A percentile compares a stretch with the other conserved stretches of the same genome.
These are phyloP conservation scores for Tephrocybe sp. DNA, from an alignment of 768 basidiomycete species.

Conservation along the genomic window DNA sequence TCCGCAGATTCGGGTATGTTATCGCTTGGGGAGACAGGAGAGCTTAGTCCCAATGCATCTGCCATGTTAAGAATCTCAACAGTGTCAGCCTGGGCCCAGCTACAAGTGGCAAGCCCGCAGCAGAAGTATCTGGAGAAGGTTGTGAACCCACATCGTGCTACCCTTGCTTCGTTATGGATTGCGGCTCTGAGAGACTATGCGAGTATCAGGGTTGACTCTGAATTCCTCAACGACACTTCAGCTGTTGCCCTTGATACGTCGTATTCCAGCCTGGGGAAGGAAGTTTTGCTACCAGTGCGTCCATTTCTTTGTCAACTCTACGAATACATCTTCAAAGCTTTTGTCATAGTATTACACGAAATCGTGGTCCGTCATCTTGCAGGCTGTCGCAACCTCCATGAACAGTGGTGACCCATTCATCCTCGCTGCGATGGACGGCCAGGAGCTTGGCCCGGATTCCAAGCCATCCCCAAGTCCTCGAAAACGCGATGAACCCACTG, in stretches of 20 bases:
- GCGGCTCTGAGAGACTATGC: slow-evolving; percentile 90
- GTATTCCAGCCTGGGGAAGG: slow-evolving; percentile 85
- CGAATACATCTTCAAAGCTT: not conserved
- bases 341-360: slow-evolving; percentile 75
- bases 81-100: slow-evolving; percentile 92
- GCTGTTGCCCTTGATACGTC: slow-evolving; percentile 76
- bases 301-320: not conserved
- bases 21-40: slow-evolving; percentile 80
- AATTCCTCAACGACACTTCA: slow-evolving; percentile 73
- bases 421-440: slow-evolving; percentile 80
- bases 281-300: slow-evolving; percentile 87
- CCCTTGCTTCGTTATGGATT: slow-evolving; percentile 84
- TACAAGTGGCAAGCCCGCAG: slow-evolving; percentile 72
- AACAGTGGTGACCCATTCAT: slow-evolving; percentile 63
- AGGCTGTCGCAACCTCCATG: slow-evolving; percentile 83
- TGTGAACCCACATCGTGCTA: slow-evolving; percentile 72
- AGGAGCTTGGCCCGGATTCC: slow-evolving; percentile 36
- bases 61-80: slow-evolving; percentile 93
- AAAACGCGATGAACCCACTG: slow-evolving; percentile 59
- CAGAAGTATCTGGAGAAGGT: slow-evolving; percentile 80
- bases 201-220: slow-evolving; percentile 84
- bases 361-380: slow-evolving; percentile 79
- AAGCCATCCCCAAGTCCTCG: slow-evolving; percentile 22
- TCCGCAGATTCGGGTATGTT: slow-evolving; percentile 73
- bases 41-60: slow-evolving; percentile 90